A percentile compares a stretch with the other conserved stretches of the same genome.
phyloP scores from a whole-genome alignment of 2,329 filamentous ascomycete genomes.

The Fusarium pseudocircinatum region DNA sequence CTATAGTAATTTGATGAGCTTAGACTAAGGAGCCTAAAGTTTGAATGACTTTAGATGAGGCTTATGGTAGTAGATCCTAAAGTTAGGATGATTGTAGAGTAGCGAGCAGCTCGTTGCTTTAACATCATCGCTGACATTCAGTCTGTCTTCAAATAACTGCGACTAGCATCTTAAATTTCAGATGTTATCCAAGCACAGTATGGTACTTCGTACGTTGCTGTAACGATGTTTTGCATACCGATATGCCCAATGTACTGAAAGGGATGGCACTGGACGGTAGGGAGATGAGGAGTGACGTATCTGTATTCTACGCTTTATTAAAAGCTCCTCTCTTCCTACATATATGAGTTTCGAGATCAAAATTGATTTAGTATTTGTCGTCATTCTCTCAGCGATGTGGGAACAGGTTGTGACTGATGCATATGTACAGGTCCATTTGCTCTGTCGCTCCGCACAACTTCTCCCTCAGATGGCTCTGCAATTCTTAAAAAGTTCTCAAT shows the following conservation, averaged over 20 bases:
- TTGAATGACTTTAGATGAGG: too few relatives aligned
- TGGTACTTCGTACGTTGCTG: fast-evolving
- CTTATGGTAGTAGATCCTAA: too few relatives aligned
- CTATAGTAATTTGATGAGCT: fast-evolving
- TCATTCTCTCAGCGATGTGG: fast-evolving
- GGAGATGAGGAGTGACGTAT: background rate
- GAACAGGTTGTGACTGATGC: background rate
- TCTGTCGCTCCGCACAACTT: background rate
- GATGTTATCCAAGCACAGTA: fast-evolving
- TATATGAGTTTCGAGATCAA: fast-evolving
- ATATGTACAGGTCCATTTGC: too few relatives aligned
- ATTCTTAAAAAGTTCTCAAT: fast-evolving
- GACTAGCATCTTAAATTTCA: background rate
- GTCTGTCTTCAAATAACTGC: too few relatives aligned
- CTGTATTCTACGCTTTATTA: background rate
- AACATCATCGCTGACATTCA: background rate
- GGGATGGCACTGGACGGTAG: too few relatives aligned
- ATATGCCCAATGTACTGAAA: background rate
- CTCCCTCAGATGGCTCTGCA: fast-evolving
- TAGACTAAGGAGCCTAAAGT: background rate
- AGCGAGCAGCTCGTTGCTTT: background rate
- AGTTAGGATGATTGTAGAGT: too few relatives aligned
- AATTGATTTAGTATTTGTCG: fast-evolving
- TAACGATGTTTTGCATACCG: background rate
- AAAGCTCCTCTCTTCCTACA: fast-evolving